Base-by-base conservation (phyloP, 345 rosid genomes). In the Gossypium sturtianum region DNA sequence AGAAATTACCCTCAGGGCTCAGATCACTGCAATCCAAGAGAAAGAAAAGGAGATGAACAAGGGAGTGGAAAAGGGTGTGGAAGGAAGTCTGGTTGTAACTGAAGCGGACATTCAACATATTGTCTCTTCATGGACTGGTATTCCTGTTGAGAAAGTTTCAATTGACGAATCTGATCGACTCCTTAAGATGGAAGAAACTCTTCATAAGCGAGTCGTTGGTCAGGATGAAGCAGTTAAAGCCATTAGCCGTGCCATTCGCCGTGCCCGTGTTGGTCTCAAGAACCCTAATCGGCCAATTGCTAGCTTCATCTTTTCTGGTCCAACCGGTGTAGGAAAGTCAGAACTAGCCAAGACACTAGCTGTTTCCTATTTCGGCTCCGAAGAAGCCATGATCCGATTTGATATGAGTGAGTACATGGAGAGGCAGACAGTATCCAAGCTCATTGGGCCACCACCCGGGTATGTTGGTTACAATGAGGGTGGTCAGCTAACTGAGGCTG, bases 321-420 rank as follows among this genome's bases (percentile, higher is more conserved):
- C 99, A 52, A 95, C 98, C 25, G 99, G 99, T 83, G 98, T 95
- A 4, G 99, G 99, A 53, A 95, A 95, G 83, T 91, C 98, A 25
- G 99, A 93, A 77, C 88, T 95, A 62, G 99, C 99, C 2, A 94
- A 92, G 77, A 89, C 98, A 52, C 85, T 93, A 19, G 98, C 98
- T 73, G 89, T 97, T 73, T 93, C 89, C 83, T 93, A 93, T 81
- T 95, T 91, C 34, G 98, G 98, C 7, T 95, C 98, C 3, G 98
- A 93, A 81, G 98, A 94, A 77, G 88, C 98, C 49, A 94, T 94
- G 98, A 89, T 92, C 60, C 83, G 98, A 48, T 94, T 94, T 10
- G 98, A 93, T 75, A 94, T 94, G 99, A 95, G 98, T 78, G 97
- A 95, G 83, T 91, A 89, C 93, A 93, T 93, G 99, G 98, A 91